Conservation (phyloP, 1,284 basidiomycete genomes). For the Trametes versicolor region DNA sequence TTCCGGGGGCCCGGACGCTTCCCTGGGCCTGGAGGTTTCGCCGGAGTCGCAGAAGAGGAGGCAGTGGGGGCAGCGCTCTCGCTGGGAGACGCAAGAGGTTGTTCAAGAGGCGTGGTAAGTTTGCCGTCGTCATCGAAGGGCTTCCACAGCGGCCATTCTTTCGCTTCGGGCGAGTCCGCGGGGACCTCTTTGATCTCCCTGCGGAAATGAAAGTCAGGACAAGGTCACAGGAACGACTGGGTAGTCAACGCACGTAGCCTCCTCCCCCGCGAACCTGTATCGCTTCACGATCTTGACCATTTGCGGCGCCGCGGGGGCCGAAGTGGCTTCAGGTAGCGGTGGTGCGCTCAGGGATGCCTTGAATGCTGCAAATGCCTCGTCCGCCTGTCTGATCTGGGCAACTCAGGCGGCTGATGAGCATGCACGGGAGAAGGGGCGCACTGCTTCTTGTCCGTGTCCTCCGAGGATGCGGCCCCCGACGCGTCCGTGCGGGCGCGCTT, state of each 20-base stretch:
- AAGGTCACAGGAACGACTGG: slow-evolving; percentile 6
- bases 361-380: slow-evolving; percentile 31
- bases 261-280: slow-evolving; percentile 79
- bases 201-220: slow-evolving; percentile 15
- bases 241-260: slow-evolving; percentile 63
- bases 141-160: slow-evolving; percentile 72
- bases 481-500: slow-evolving; percentile 35
- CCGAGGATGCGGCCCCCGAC: slow-evolving; percentile 24
- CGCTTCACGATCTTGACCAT: slow-evolving; percentile 71
- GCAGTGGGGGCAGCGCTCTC: slow-evolving; percentile 23
- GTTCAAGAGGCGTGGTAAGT: slow-evolving; percentile 13
- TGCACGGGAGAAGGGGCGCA: slow-evolving; percentile 20
- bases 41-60: slow-evolving; percentile 24
- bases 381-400: slow-evolving; percentile 33
- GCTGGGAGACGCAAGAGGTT: slow-evolving; percentile 24
- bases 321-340: slow-evolving; percentile 1
- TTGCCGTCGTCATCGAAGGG: slow-evolving; percentile 37
- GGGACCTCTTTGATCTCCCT: slow-evolving; percentile 80
- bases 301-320: slow-evolving; percentile 13
- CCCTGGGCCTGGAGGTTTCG: slow-evolving; percentile 39
- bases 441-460: slow-evolving; percentile 20
- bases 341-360: slow-evolving; percentile 33
- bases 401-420: slow-evolving; percentile 20
- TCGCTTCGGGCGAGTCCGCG: slow-evolving; percentile 76
- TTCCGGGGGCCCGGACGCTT: slow-evolving; percentile 73